Evolutionary conservation across 768 basidiomycete genomes (phyloP).

Genomic region (Agrocybe chaxingu): DNA sequence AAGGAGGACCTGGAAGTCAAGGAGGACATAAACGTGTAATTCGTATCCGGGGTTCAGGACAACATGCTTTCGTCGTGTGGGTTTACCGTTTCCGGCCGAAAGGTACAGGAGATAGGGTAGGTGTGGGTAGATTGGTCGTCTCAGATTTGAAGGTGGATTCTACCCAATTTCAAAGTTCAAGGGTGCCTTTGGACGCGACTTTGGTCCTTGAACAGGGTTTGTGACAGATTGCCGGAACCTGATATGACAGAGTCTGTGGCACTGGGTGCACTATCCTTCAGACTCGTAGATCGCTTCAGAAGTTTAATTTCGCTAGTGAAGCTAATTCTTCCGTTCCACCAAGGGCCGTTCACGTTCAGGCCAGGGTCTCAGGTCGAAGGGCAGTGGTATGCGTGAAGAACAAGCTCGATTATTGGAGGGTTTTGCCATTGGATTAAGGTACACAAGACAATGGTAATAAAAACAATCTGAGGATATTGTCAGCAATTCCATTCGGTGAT

Average conservation of each 20-base stretch:
- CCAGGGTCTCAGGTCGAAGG: slow-evolving; percentile 4
- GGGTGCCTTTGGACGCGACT: slow-evolving; percentile 11
- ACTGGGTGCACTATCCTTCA: slow-evolving; percentile 13
- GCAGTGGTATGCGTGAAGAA: slow-evolving; percentile 4
- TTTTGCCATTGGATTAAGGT: neutral
- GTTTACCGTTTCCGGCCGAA: slow-evolving; percentile 55
- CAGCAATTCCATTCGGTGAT: slow-evolving; percentile 5
- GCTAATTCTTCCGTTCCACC: slow-evolving; percentile 20
- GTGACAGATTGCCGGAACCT: slow-evolving; percentile 13
- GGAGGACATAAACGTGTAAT: slow-evolving; percentile 57
- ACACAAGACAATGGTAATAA: slow-evolving; percentile 6
- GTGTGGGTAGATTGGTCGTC: slow-evolving; percentile 6
- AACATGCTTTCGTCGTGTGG: slow-evolving; percentile 68
- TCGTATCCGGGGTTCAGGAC: slow-evolving; percentile 64
- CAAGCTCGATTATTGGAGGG: slow-evolving; percentile 3
- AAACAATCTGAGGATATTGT: slow-evolving; percentile 8
- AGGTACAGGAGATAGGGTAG: slow-evolving; percentile 52
- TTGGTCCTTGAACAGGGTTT: slow-evolving; percentile 12
- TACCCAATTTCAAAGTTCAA: slow-evolving; percentile 3
- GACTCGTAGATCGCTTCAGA: slow-evolving; percentile 27
- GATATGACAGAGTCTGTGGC: slow-evolving; percentile 13
- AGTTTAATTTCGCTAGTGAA: slow-evolving; percentile 42
- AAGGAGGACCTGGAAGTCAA: slow-evolving; percentile 43
- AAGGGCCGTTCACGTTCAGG: slow-evolving; percentile 8
- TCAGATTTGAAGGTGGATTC: slow-evolving; percentile 11